phyloP scores from a whole-genome alignment of 805 yeast genomes.

The Hanseniaspora lachancei region DNA sequence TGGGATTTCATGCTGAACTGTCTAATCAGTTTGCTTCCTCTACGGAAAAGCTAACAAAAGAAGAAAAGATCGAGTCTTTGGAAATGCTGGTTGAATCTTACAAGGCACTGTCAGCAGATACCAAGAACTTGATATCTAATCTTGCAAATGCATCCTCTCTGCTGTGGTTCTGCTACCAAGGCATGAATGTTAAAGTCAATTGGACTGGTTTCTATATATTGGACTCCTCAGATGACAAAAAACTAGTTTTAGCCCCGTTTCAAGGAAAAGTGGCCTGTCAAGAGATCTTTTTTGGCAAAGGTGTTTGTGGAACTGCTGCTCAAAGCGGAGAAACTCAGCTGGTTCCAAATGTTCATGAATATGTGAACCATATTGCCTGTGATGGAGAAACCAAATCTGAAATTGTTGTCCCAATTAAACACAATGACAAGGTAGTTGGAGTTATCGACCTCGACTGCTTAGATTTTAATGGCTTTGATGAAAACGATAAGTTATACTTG shows the following conservation, averaged over 20 bases:
- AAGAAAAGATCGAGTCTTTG: conserved; percentile 31
- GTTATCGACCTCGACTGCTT: conserved; percentile 82
- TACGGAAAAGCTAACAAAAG: not conserved
- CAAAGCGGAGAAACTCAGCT: conserved; percentile 44
- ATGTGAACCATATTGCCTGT: conserved; percentile 92
- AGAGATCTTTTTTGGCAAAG: conserved; percentile 57
- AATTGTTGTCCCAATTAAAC: conserved; percentile 72
- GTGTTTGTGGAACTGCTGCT: conserved; percentile 90
- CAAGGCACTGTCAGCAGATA: conserved; percentile 48
- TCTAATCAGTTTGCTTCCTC: not conserved
- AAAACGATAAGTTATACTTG: conserved; percentile 43
- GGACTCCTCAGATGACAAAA: conserved; percentile 23
- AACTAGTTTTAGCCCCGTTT: conserved; percentile 76
- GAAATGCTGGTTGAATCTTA: conserved; percentile 48
- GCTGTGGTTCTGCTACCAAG: conserved; percentile 75
- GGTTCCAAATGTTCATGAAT: conserved; percentile 62
- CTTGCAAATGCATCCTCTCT: conserved; percentile 75
- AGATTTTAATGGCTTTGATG: conserved; percentile 51
- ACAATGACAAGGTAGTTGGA: conserved; percentile 40
- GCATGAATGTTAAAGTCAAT: conserved; percentile 47
- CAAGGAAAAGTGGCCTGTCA: conserved; percentile 97
- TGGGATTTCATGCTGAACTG: conserved; percentile 13
- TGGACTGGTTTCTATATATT: conserved; percentile 88
- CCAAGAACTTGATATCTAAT: conserved; percentile 78
- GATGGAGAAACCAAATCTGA: conserved; percentile 92